Conservation (phyloP, 176 grass and related monocot species). For the Typha latifolia region DNA sequence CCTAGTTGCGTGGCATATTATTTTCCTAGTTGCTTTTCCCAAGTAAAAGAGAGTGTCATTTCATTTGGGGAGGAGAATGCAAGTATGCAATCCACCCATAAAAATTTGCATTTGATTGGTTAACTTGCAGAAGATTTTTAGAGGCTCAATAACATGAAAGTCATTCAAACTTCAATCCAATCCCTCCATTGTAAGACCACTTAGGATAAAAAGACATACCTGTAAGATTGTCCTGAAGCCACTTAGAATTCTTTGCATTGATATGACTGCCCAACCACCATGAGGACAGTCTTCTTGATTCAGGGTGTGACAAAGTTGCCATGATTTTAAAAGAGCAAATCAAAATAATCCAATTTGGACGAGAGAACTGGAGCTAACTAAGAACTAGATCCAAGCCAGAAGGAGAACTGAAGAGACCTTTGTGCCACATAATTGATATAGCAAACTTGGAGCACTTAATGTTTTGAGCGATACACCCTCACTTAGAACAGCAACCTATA, state of each 20-base stretch:
- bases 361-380: background rate
- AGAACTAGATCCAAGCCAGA: conserved; percentile 10
- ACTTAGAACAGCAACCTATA: background rate
- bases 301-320: conserved; percentile 33
- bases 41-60: too few species aligned
- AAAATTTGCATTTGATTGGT: too few species aligned
- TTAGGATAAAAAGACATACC: conserved; percentile 30
- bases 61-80: too few species aligned
- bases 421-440: background rate
- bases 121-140: too few species aligned
- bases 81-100: too few species aligned
- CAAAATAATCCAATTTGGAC: background rate
- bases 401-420: background rate
- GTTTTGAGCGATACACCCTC: background rate
- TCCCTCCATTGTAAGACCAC: background rate
- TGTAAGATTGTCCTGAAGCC: conserved; percentile 79
- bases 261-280: conserved; percentile 11
- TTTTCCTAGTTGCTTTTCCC: too few species aligned
- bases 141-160: too few species aligned
- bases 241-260: conserved; percentile 89
- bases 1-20: too few species aligned
- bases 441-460: background rate
- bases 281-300: conserved; percentile 34
- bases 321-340: conserved; percentile 25
- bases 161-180: background rate